Evolutionary conservation across 441 rosid genomes (phyloP).

Genomic region (Jatropha podagrica): DNA sequence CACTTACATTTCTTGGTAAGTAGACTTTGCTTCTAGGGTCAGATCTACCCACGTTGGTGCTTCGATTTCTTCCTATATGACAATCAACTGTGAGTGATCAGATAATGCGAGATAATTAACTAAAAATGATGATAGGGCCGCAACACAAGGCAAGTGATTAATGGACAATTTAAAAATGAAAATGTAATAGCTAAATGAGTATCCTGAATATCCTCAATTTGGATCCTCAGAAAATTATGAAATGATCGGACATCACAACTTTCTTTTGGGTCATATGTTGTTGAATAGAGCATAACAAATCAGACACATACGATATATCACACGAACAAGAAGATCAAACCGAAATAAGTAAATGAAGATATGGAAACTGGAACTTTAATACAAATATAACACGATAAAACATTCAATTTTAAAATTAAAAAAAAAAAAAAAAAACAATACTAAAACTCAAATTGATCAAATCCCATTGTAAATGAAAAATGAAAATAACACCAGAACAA

Average conservation of each 20-base stretch:
- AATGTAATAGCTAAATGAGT: neutral
- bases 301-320: neutral
- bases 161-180: neutral
- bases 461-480: neutral
- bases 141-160: neutral
- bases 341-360: neutral
- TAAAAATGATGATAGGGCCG: neutral
- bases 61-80: constrained; percentile 59
- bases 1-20: constrained; percentile 37
- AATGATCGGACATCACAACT: neutral
- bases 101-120: neutral
- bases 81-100: neutral
- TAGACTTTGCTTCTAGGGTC: constrained; percentile 30
- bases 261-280: neutral
- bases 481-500: neutral
- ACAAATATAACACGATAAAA: neutral
- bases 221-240: neutral
- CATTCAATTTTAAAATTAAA: neutral
- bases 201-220: neutral
- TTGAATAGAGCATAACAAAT: neutral
- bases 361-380: neutral
- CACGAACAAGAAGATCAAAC: neutral
- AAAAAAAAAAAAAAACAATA: neutral
- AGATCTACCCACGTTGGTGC: constrained; percentile 78
- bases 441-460: neutral